Conservation (phyloP, 192 early-diverging fungal genomes). For the Rhizoclosmatium globosum region DNA sequence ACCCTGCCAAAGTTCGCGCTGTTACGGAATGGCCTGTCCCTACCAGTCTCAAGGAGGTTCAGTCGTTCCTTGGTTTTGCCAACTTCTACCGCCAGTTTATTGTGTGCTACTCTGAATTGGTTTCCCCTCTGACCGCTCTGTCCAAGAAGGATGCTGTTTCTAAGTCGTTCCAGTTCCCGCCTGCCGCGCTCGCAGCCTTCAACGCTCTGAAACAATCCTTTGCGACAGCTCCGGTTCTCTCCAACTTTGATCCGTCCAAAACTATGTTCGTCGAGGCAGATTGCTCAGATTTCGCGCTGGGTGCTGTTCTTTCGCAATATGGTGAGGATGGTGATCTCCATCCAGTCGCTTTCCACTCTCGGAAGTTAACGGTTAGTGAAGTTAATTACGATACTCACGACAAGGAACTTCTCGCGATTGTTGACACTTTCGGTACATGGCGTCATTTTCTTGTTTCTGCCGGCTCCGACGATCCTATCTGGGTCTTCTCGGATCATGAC, state of each 20-base stretch:
- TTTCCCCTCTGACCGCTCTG: not conserved
- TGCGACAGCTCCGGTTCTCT: not conserved
- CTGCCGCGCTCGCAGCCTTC: not conserved
- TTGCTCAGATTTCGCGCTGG: slow-evolving; percentile 12
- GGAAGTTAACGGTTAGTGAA: slow-evolving; percentile 4
- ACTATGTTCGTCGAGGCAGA: not conserved
- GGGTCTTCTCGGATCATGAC: slow-evolving; percentile 4
- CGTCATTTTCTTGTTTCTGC: slow-evolving; percentile 15
- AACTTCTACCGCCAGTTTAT: slow-evolving; percentile 27
- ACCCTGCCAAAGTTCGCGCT: not conserved
- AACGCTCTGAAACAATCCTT: not conserved
- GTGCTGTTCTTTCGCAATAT: slow-evolving; percentile 1
- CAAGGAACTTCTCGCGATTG: slow-evolving; percentile 25
- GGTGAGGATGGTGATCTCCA: not conserved
- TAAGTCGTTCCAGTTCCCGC: not conserved
- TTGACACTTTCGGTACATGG: slow-evolving; percentile 2
- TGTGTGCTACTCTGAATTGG: not conserved
- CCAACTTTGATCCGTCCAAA: not conserved
- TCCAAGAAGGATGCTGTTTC: not conserved
- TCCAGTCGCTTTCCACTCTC: slow-evolving; percentile 26
- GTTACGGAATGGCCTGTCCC: slow-evolving; percentile 3
- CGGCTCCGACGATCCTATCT: not conserved
- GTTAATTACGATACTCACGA: slow-evolving; percentile 20
- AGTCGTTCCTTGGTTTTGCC: slow-evolving; percentile 12
- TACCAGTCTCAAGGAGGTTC: not conserved